Conservation (phyloP, 352 stramenopile genomes). For the Pythium sp. region DNA sequence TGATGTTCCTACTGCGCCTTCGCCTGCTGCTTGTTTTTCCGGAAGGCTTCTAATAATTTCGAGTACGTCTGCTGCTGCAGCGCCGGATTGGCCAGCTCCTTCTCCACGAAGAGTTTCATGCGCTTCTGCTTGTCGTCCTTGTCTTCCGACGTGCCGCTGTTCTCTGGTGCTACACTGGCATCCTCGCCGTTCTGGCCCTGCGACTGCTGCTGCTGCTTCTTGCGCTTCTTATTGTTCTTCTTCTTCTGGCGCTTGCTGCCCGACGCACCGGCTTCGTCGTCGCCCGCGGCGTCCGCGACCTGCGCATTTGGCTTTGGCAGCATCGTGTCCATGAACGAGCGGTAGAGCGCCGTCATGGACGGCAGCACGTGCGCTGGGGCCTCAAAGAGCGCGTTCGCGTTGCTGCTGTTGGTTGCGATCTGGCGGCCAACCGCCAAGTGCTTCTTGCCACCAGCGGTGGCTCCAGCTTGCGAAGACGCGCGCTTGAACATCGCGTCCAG, state of each 20-base stretch:
- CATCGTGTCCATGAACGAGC: slow-evolving; percentile 88
- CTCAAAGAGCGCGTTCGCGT: slow-evolving; percentile 57
- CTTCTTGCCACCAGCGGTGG: slow-evolving; percentile 18
- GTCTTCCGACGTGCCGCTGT: slow-evolving; percentile 21
- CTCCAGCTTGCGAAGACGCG: slow-evolving; percentile 13
- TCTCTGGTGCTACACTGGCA: slow-evolving; percentile 5
- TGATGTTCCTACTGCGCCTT: slow-evolving; percentile 7
- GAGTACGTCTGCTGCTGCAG: slow-evolving; percentile 71
- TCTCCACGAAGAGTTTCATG: slow-evolving; percentile 62
- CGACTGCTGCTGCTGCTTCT: slow-evolving; percentile 39
- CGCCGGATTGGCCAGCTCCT: slow-evolving; percentile 54
- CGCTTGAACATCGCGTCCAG: slow-evolving; percentile 47
- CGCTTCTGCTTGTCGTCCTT: slow-evolving; percentile 50
- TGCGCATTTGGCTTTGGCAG: slow-evolving; percentile 53
- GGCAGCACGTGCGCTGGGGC: slow-evolving; percentile 79
- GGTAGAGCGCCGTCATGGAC: slow-evolving; percentile 80
- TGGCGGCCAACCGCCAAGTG: slow-evolving; percentile 17
- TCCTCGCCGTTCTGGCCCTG: slow-evolving; percentile 26
- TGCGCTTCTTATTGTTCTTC: slow-evolving; percentile 66
- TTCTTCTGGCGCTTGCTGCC: slow-evolving; percentile 30
- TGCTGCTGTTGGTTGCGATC: slow-evolving; percentile 10
- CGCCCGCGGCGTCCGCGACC: slow-evolving; percentile 5
- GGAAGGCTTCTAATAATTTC: slow-evolving; percentile 63
- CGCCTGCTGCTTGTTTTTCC: slow-evolving; percentile 43
- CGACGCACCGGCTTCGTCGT: slow-evolving; percentile 5